Evolutionary conservation across 441 rosid genomes (phyloP), one percentile per base, ranked within the genome.

Genomic region (Gossypium lobatum): DNA sequence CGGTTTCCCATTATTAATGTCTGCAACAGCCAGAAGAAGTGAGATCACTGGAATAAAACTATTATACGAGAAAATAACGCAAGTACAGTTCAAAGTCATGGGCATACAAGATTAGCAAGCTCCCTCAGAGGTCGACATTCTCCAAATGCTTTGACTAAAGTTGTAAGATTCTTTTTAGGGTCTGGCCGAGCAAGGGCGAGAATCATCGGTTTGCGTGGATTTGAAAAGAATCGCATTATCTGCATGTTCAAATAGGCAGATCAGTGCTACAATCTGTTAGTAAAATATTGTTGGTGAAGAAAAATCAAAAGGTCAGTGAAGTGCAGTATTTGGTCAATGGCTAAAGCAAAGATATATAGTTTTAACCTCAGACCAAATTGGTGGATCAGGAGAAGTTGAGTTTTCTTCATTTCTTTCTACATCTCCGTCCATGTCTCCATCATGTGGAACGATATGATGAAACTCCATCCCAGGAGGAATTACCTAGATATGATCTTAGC

Each of bases 381-480:
- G 85, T 39, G 99, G 98, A 80, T 93, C 97, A 64, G 89, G 85
- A 82, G 88, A 80, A 80, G 85, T 74, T 69, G 86, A 88, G 79
- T 83, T 80, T 64, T 90, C 93, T 34, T 85, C 96, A 64, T 75
- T 82, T 83, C 84, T 84, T 71, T 84, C 92, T 60, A 66, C 58
- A 77, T 93, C 98, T 21, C 87, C 90, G 73, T 95, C 95, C 75
- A 82, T 71, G 76, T 91, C 98, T 68, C 87, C 89, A 79, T 91
- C 95, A 73, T 86, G 91, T 0, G 93, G 93, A 77, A 87, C 82
- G 81, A 95, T 85, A 76, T 93, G 95, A 80, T 89, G 89, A 81
- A 95, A 93, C 72, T 95, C 99, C 96, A 93, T 95, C 77, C 99
- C 98, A 21, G 98, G 99, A 80, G 99, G 96, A 76, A 95, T 95